These are phyloP conservation scores for Blastobotrys ciferrii DNA, from an alignment of 1,139 yeast genomes.

Conservation along the genomic window DNA sequence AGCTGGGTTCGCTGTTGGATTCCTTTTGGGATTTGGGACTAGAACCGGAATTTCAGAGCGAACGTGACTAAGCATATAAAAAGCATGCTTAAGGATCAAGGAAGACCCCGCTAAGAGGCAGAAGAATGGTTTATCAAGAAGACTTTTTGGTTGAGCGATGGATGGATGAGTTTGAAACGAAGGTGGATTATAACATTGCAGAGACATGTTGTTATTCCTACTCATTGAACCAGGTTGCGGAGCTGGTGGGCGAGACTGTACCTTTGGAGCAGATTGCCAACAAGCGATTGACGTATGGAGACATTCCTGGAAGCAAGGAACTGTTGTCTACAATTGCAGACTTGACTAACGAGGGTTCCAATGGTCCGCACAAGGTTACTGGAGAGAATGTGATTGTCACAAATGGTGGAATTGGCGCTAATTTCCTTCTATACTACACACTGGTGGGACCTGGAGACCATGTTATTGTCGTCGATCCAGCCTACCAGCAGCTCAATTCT, in stretches of 20 bases:
- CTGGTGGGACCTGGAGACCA: slow-evolving; percentile 50
- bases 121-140: slow-evolving; percentile 31
- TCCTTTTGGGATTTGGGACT: not conserved
- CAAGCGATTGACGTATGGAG: slow-evolving; percentile 46
- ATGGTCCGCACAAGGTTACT: slow-evolving; percentile 25
- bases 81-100: not conserved
- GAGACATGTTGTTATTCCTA: slow-evolving; percentile 56
- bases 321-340: slow-evolving; percentile 41
- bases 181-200: slow-evolving; percentile 46
- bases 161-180: slow-evolving; percentile 52
- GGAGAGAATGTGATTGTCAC: slow-evolving; percentile 46
- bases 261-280: slow-evolving; percentile 26
- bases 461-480: slow-evolving; percentile 51
- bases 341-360: slow-evolving; percentile 36
- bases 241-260: slow-evolving; percentile 34
- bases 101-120: not conserved
- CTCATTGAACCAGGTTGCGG: slow-evolving; percentile 42
- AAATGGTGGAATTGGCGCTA: slow-evolving; percentile 61
- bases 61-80: not conserved
- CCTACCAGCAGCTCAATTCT: slow-evolving; percentile 52
- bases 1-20: not conserved
- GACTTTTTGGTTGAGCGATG: slow-evolving; percentile 55
- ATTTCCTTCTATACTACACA: slow-evolving; percentile 49
- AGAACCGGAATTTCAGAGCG: not conserved
- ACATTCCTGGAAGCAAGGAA: slow-evolving; percentile 47